Evolutionary conservation across 129 eudicot species (phyloP).

Genomic region (Smallanthus sonchifolius): DNA sequence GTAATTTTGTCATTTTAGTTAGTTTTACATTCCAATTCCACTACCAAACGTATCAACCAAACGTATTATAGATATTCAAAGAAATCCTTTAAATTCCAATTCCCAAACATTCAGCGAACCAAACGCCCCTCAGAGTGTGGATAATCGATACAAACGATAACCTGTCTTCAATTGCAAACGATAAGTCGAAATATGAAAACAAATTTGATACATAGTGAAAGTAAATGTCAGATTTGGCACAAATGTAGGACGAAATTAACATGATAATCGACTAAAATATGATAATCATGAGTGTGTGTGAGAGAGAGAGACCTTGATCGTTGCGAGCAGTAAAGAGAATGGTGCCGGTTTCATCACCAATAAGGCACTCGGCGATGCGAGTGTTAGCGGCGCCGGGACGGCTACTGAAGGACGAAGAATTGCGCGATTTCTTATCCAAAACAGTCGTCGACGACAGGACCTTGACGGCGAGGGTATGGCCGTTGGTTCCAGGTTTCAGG

Average conservation of each 20-base stretch:
- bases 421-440: constrained; percentile 52
- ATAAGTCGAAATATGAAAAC: neutral
- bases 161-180: neutral
- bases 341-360: constrained; percentile 78
- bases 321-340: constrained; percentile 74
- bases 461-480: constrained; percentile 60
- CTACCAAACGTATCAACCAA: no score
- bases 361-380: constrained; percentile 71
- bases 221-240: neutral
- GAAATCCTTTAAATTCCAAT: no score
- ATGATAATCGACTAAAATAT: neutral
- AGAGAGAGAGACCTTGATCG: constrained; percentile 52
- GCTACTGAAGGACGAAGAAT: constrained; percentile 31
- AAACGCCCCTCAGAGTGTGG: neutral
- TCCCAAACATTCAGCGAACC: neutral
- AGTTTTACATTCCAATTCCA: no score
- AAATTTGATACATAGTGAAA: neutral
- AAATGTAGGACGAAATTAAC: neutral
- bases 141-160: neutral
- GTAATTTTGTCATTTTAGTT: no score
- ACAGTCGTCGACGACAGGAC: constrained; percentile 53
- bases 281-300: neutral
- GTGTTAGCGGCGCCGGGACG: constrained; percentile 43
- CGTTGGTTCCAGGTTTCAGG: constrained; percentile 68
- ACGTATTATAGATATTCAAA: no score